phyloP scores from a whole-genome alignment of 108 stramenopile genomes.

The Fragilaria radians region DNA sequence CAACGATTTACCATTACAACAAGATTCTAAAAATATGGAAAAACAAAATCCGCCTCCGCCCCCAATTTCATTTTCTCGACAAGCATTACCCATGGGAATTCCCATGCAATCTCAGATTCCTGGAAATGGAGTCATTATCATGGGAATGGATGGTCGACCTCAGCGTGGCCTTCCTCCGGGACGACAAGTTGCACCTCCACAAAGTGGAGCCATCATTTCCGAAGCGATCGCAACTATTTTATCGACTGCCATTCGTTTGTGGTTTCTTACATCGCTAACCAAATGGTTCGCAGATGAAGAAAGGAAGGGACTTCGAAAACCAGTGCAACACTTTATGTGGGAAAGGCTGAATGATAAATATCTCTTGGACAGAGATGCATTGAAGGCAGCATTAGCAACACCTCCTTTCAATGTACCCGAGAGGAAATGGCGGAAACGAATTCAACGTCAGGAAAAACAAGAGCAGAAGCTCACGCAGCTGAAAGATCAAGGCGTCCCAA shows the following conservation, averaged over 20 bases:
- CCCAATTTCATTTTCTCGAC: no score
- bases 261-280: slow-evolving; percentile 7
- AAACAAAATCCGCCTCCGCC: no score
- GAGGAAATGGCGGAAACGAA: slow-evolving; percentile 1
- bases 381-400: slow-evolving; percentile 31
- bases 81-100: background rate
- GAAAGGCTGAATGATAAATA: slow-evolving; percentile 80
- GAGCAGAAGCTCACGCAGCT: background rate
- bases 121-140: background rate
- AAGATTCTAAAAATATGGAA: no score
- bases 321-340: slow-evolving; percentile 72
- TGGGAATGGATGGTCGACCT: background rate
- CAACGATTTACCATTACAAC: no score
- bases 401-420: slow-evolving; percentile 43
- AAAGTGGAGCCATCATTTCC: background rate
- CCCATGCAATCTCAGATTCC: background rate
- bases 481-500: background rate
- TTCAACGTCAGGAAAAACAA: slow-evolving; percentile 6
- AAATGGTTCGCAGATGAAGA: slow-evolving; percentile 29
- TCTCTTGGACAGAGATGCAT: slow-evolving; percentile 45
- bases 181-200: background rate
- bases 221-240: background rate
- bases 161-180: slow-evolving; percentile 9
- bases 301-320: slow-evolving; percentile 15
- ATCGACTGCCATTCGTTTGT: slow-evolving; percentile 1